Percentiles rank a stretch among this genome's conserved stretches.
Evolutionary conservation across 495 filamentous ascomycete genomes (phyloP).

Genomic region (Xylaria nigripes): DNA sequence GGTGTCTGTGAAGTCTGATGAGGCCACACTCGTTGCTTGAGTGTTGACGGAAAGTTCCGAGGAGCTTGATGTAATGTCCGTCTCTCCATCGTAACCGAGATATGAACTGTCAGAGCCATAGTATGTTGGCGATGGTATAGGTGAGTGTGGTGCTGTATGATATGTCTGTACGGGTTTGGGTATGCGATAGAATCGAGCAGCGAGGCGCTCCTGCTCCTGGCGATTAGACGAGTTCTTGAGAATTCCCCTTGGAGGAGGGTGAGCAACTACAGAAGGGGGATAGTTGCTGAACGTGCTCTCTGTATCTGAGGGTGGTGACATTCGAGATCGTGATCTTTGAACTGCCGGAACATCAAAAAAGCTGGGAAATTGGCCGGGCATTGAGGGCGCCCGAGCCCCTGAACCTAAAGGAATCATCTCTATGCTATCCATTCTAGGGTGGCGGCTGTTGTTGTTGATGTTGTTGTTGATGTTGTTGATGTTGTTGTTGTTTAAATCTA

Average conservation of each 20-base stretch:
- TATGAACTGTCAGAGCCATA: slow-evolving; percentile 24
- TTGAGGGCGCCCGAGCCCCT: slow-evolving; percentile 6
- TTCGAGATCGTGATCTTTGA: slow-evolving; percentile 15
- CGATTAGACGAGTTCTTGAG: slow-evolving; percentile 21
- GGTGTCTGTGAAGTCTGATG: slow-evolving; percentile 23
- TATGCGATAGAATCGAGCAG: slow-evolving; percentile 24
- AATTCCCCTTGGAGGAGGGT: slow-evolving; percentile 18
- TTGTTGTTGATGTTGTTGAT: background rate
- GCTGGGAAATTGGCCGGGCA: slow-evolving; percentile 24
- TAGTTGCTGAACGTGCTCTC: slow-evolving; percentile 8
- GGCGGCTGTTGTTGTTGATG: background rate
- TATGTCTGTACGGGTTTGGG: slow-evolving; percentile 13
- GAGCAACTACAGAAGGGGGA: background rate
- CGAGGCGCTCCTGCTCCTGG: slow-evolving; percentile 18
- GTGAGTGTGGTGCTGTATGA: slow-evolving; percentile 3
- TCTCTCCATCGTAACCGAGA: slow-evolving; percentile 22
- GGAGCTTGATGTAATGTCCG: slow-evolving; percentile 36
- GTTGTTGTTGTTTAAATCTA: background rate
- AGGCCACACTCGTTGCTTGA: slow-evolving; percentile 33
- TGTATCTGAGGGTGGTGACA: slow-evolving; percentile 7
- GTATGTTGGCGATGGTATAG: slow-evolving; percentile 22
- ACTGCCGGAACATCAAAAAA: slow-evolving; percentile 13
- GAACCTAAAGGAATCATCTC: background rate
- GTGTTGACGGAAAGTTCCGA: slow-evolving; percentile 40
- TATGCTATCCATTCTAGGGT: background rate